phyloP scores from a whole-genome alignment of 2,329 filamentous ascomycete genomes.

The Hortaea sp. region DNA sequence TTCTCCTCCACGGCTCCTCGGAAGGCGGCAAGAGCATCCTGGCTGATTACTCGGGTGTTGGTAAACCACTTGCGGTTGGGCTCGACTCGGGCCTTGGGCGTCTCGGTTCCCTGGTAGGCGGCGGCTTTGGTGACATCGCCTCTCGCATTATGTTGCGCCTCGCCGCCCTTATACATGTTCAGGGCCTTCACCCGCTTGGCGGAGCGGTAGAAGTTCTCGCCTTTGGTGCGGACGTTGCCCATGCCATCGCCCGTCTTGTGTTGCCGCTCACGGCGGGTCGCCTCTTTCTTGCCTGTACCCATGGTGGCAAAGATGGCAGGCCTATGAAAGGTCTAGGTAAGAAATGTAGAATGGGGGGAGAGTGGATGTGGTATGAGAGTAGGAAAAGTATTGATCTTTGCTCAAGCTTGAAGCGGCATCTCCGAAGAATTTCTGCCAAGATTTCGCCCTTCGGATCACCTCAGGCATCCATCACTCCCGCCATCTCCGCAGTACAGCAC shows the following conservation, averaged over 20 bases:
- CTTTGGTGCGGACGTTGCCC: conserved; percentile 84
- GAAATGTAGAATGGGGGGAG: background rate
- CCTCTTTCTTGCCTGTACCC: conserved; percentile 90
- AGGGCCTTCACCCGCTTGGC: conserved; percentile 83
- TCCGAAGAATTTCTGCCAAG: conserved; percentile 1
- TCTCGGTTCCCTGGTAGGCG: conserved; percentile 70
- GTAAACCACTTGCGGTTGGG: conserved; percentile 98
- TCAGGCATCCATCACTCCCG: conserved; percentile 1
- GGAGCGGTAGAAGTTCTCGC: conserved; percentile 90
- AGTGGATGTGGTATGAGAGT: background rate
- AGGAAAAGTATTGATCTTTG: too few relatives aligned
- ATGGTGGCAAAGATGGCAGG: conserved; percentile 40
- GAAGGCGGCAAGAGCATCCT: conserved; percentile 79
- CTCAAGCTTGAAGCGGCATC: too few relatives aligned
- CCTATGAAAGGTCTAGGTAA: background rate
- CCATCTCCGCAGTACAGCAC: conserved; percentile 1
- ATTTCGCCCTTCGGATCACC: background rate
- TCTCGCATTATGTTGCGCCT: conserved; percentile 66
- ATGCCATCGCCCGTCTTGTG: conserved; percentile 79
- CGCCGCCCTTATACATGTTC: conserved; percentile 85
- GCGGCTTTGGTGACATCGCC: conserved; percentile 81
- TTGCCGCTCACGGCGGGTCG: conserved; percentile 69
- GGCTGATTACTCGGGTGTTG: conserved; percentile 82
- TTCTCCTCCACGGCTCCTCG: conserved; percentile 86
- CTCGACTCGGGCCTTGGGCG: conserved; percentile 78